A percentile compares a stretch with the other conserved stretches of the same genome.
These are phyloP conservation scores for Yamadazyma diospyri DNA, from an alignment of 1,139 yeast genomes.

Conservation along the genomic window DNA sequence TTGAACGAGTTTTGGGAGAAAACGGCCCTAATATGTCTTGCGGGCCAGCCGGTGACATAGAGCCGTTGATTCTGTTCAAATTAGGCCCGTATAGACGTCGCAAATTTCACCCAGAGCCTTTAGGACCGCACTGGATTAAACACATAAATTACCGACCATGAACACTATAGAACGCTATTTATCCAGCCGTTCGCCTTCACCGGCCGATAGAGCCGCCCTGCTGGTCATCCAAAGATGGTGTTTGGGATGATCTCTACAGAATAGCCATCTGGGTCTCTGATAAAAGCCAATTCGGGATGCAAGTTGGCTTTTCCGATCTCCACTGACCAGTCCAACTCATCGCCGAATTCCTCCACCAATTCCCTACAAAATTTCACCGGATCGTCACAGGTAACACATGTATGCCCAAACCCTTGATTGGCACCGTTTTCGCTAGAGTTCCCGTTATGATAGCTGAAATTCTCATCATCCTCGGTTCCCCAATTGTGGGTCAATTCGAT, in stretches of 20 bases:
- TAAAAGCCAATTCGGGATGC: conserved; percentile 51
- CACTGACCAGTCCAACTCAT: conserved; percentile 33
- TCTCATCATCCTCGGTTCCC: conserved; percentile 83
- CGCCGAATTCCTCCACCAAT: conserved; percentile 40
- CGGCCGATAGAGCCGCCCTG: too few species aligned
- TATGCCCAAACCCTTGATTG: conserved; percentile 83
- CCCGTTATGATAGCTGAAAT: conserved; percentile 79
- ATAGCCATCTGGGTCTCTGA: conserved; percentile 93
- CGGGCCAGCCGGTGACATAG: too few species aligned
- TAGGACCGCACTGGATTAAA: too few species aligned
- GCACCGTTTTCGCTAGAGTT: conserved; percentile 54
- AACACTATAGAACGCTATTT: too few species aligned
- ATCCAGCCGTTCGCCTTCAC: too few species aligned
- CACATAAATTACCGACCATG: too few species aligned
- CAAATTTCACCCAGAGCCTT: too few species aligned
- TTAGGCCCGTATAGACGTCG: too few species aligned
- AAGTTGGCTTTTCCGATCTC: conserved; percentile 55
- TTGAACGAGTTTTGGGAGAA: too few species aligned
- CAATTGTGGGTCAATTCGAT: conserved; percentile 91
- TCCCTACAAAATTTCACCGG: conserved; percentile 54
- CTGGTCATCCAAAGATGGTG: neutral
- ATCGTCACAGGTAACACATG: conserved; percentile 70
- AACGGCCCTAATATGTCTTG: too few species aligned
- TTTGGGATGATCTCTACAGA: conserved; percentile 60
- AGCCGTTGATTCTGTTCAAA: too few species aligned